These are phyloP conservation scores for Bifiguratus adelaidae DNA, from an alignment of 192 early-diverging fungal genomes.

Conservation along the genomic window DNA sequence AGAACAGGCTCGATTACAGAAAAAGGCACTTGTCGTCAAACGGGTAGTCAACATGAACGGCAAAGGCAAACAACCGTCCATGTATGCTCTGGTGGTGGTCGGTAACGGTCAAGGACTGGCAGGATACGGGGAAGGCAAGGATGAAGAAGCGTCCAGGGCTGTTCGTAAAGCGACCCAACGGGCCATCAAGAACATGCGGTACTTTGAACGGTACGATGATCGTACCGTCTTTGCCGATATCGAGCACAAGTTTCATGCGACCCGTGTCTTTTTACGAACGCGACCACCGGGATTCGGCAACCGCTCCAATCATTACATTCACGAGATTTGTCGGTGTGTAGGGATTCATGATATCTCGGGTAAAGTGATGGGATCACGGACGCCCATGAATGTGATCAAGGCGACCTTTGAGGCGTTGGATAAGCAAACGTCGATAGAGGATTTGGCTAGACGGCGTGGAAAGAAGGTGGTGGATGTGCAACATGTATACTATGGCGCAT, in stretches of 20 bases:
- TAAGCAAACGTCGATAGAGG: slow-evolving; percentile 68
- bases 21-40: slow-evolving; percentile 62
- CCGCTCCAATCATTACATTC: slow-evolving; percentile 86
- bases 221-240: slow-evolving; percentile 87
- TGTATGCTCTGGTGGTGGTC: slow-evolving; percentile 90
- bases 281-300: slow-evolving; percentile 92
- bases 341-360: slow-evolving; percentile 88
- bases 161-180: slow-evolving; percentile 78
- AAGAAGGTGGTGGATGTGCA: slow-evolving; percentile 85
- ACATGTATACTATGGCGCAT: slow-evolving; percentile 75
- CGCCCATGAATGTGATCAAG: slow-evolving; percentile 98
- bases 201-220: slow-evolving; percentile 83
- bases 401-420: slow-evolving; percentile 84
- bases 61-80: slow-evolving; percentile 68
- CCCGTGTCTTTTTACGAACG: slow-evolving; percentile 64
- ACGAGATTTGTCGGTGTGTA: slow-evolving; percentile 88
- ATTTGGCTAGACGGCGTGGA: slow-evolving; percentile 83
- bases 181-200: slow-evolving; percentile 82
- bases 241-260: slow-evolving; percentile 83
- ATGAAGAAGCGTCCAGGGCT: slow-evolving; percentile 64
- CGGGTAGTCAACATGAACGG: slow-evolving; percentile 70
- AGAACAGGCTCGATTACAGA: slow-evolving; percentile 46
- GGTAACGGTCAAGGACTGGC: slow-evolving; percentile 87
- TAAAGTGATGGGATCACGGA: slow-evolving; percentile 86
- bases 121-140: slow-evolving; percentile 89